Evolutionary conservation across 106 monocot genomes (phyloP), one percentile per base, ranked within the genome.

Genomic region (Hemerocallis citrina): DNA sequence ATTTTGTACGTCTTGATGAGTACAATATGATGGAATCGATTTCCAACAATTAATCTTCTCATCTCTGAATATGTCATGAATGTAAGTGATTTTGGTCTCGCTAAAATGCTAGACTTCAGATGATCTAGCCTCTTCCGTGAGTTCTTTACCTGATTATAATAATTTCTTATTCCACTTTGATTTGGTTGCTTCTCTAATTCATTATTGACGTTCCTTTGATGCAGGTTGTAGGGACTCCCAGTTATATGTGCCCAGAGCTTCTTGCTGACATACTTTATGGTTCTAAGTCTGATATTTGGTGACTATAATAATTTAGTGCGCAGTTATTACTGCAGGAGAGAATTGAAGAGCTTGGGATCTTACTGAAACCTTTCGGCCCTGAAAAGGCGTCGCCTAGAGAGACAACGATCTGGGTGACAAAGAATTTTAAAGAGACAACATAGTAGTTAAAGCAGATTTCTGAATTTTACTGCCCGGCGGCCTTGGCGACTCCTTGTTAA

Each of bases 171-270:
- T 41, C 10, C 19, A 35, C 34, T 59, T 19, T 22, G 11, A 62
- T 2, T 62, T 45, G 44, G 14, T 22, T 43, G 55, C 40, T 4
- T 7, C 28, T 23, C 4, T 37, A n/a, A n/a, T 36, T 43, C 43
- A 40, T 44, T 9, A 3, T 62, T 44, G 16, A 32, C n/a, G 14
- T 33, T 40, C 27, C 43, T 24, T 23, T 68, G n/a, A n/a, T 63
- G 14, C 65, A 96, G 98, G 85, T 98, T 70, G 98, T 98, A 34
- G 98, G 98, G 60, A 98, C 98, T 70, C 98, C 98, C 2, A 92
- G 98, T 47, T 98, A 98, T 54, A 98, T 98, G 98, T 98, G 98
- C 63, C 98, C 98, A 32, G 98, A 98, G 68, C 87, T 98, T 82
- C 88, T 98, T 41, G 98, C 98, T 68, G 98, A 98, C 70, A 82